Evolutionary conservation across 1,284 basidiomycete species (phyloP).

Genomic region (Apiotrichum mycotoxinovorans): DNA sequence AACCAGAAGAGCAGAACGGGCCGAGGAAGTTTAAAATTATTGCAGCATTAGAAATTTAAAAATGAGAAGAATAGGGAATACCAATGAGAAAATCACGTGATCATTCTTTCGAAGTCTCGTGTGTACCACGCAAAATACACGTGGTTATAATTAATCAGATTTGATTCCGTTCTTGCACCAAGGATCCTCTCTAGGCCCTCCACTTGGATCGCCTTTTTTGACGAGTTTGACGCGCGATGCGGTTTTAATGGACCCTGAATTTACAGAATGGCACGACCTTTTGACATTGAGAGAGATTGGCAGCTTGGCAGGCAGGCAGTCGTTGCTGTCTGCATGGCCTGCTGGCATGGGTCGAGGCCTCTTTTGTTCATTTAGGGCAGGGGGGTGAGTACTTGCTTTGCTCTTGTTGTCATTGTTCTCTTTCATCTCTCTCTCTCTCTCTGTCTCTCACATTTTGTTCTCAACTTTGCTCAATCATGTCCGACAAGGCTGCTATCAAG

Average conservation of each 20-base stretch:
- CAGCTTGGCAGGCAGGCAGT: no score
- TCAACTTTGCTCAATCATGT: background rate
- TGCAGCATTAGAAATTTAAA: background rate
- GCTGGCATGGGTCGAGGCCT: no score
- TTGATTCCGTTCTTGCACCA: no score
- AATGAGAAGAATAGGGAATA: background rate
- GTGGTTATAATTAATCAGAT: no score
- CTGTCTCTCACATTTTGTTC: background rate
- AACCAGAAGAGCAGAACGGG: no score
- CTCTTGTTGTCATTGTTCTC: background rate
- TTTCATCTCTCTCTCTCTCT: background rate
- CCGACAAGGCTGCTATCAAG: constrained; percentile 22
- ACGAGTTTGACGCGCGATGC: no score
- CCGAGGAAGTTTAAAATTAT: background rate
- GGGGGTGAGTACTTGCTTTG: background rate
- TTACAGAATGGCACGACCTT: background rate
- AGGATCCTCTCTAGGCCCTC: no score
- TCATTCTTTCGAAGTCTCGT: background rate
- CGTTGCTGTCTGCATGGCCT: no score
- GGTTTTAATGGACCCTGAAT: no score
- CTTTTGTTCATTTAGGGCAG: background rate
- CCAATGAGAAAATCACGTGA: background rate
- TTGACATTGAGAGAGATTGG: no score
- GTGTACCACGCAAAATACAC: background rate
- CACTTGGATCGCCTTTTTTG: no score